These are phyloP conservation scores for Sanguinoderma infundibulare DNA, from an alignment of 1,284 basidiomycete species.

Conservation along the genomic window DNA sequence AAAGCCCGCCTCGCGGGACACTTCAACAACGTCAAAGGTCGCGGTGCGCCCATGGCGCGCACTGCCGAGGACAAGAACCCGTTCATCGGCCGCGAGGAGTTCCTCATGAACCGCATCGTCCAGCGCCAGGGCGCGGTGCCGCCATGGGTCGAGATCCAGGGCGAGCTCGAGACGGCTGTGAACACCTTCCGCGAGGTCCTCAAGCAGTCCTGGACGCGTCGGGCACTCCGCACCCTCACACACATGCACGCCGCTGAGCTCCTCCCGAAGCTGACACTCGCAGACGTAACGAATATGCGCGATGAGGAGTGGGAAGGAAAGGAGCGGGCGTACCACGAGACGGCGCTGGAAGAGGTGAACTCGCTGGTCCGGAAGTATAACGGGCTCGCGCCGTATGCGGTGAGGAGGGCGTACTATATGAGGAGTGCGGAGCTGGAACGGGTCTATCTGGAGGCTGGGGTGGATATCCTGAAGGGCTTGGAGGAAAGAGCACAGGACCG, in stretches of 20 bases:
- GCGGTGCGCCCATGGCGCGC: slow-evolving; percentile 71
- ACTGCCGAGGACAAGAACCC: slow-evolving; percentile 79
- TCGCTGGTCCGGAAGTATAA: slow-evolving; percentile 80
- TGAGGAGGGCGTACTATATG: slow-evolving; percentile 63
- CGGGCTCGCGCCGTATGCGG: slow-evolving; percentile 76
- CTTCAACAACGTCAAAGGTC: slow-evolving; percentile 76
- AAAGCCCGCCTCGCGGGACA: slow-evolving; percentile 70
- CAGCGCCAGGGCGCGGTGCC: slow-evolving; percentile 85
- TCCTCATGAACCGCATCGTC: slow-evolving; percentile 89
- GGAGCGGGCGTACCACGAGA: slow-evolving; percentile 74
- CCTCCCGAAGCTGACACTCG: slow-evolving; percentile 48
- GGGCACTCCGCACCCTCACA: slow-evolving; percentile 64
- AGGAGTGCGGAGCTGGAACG: slow-evolving; percentile 62
- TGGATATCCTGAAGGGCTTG: slow-evolving; percentile 55
- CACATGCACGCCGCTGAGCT: slow-evolving; percentile 47
- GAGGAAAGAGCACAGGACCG: slow-evolving; percentile 29
- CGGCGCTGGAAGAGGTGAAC: slow-evolving; percentile 75
- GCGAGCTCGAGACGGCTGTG: slow-evolving; percentile 62
- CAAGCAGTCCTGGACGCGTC: slow-evolving; percentile 67
- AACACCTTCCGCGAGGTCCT: slow-evolving; percentile 68
- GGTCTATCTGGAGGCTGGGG: slow-evolving; percentile 55
- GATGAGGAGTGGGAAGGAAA: slow-evolving; percentile 78
- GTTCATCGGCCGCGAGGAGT: slow-evolving; percentile 79
- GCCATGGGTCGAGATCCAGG: slow-evolving; percentile 91
- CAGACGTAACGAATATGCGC: slow-evolving; percentile 51